Percentiles rank a stretch among this genome's conserved stretches.
Evolutionary conservation across 2,329 filamentous ascomycete species (phyloP).

Genomic region (Botryotinia narcissicola): DNA sequence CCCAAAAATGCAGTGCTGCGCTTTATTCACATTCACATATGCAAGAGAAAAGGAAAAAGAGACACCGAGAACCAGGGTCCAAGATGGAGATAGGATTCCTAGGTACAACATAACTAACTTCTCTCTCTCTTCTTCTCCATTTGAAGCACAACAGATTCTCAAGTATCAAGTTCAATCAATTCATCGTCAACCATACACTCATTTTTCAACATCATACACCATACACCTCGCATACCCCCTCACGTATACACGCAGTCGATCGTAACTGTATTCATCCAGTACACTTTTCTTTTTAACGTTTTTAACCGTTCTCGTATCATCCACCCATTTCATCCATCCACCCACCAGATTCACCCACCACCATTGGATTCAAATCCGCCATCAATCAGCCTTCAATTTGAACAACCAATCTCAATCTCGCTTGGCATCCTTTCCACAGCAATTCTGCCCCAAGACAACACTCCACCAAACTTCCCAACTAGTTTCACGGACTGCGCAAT

Average conservation of each 20-base stretch:
- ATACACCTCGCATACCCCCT: background rate
- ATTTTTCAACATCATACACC: constrained; percentile 4
- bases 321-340: background rate
- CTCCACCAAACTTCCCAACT: constrained; percentile 1
- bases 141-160: constrained; percentile 9
- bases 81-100: too few relatives aligned
- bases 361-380: background rate
- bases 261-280: background rate
- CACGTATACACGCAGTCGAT: background rate
- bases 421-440: background rate
- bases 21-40: background rate
- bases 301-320: constrained; percentile 4
- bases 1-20: background rate
- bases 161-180: background rate
- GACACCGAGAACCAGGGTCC: constrained; percentile 6
- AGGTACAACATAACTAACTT: constrained; percentile 7
- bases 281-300: constrained; percentile 9
- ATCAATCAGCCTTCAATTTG: background rate
- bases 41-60: background rate
- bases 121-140: background rate
- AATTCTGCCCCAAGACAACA: constrained; percentile 1
- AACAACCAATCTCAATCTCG: constrained; percentile 9
- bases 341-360: background rate
- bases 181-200: constrained; percentile 6
- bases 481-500: constrained; percentile 3